Evolutionary conservation across 805 yeast species (phyloP), one percentile per base, ranked within the genome.

Genomic region (Saccharomycopsis lassenensis): DNA sequence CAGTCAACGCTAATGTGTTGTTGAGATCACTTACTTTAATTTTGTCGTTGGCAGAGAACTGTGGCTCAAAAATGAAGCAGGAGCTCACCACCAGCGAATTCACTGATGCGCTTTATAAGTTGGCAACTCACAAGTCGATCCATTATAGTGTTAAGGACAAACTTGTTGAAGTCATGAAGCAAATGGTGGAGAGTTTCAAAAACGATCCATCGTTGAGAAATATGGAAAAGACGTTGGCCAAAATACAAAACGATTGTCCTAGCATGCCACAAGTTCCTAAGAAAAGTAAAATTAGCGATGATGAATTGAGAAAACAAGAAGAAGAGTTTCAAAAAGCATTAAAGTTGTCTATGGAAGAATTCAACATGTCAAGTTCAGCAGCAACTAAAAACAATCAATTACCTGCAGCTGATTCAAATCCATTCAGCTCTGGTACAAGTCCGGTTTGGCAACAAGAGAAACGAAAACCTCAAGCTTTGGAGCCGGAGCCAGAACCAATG

Each of bases 251-350:
- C 35, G 46, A 67, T 42, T 62, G 59, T 43, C 67, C 77, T 3
- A 46, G 53, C 21, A 49, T 56, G 24, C 85, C 86, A 0, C 61
- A 54, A 24, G 72, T 71, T 45, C 87, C 87, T 5, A 70, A 61
- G 26, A 78, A 77, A 48, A 61, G 62, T 25, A 59, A 63, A 31
- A 56, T 71, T 46, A 59, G 68, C 4, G 55, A 57, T 3, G 52
- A 50, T n/a, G 76, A 69, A 31, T 60, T 62, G 39, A 48, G 49
- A 27, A 59, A 64, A 17, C 96, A 89, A 46, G 95, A 91, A 32
- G 81, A 76, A 35, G 94, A 85, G 45, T 59, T 89, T 31, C 77
- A 75, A 48, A 67, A 77, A 44, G 95, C 82, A 0, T 63, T 87
- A 42, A 80, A 75, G 41, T 52, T 83, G 33, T 85, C 95, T 0